Base-by-base conservation (phyloP, 768 basidiomycete genomes). In the Lyophyllum decastes region DNA sequence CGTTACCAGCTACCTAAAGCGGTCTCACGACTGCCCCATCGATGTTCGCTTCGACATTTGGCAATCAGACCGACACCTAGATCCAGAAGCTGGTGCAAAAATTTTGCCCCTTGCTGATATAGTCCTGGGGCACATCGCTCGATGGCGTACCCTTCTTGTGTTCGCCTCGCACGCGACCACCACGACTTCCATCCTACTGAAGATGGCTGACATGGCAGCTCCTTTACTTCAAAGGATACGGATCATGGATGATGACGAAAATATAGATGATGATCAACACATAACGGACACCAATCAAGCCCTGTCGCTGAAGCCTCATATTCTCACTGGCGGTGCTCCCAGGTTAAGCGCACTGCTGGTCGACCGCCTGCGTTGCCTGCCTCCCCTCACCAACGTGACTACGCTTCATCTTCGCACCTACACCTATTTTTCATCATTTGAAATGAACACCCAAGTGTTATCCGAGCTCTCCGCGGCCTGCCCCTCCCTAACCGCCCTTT, bases 41-140 rank as follows among this genome's bases (percentile, higher is more conserved):
- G 62, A 71, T 48, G 49, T 78, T 35, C 49, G 59, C 33, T 65
- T 77, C 19, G 69, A 75, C 49, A 60, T 72, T n/a, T 73, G 71
- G 61, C 46, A 61, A 22, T 49, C 61, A 11, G 70, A 73, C 55
- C 63, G 66, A 49, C n/a, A 46, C 19, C 40, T 52, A 27, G 45
- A 58, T 30, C 27, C 50, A 5, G 25, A 26, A 19, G 46, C 21
- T 12, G 50, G 19, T 56, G 51, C 60, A 58, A 30, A 54, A 27
- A 55, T 50, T 43, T 49, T 48, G 26, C 56, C 60, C 6, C 40
- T 68, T 30, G 22, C 68, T 25, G 64, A 68, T 43, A 26, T 65
- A n/a, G 54, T 67, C 30, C 48, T 64, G 8, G 48, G 56, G 21
- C 58, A 68, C 22, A 61, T 69, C 5, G 55, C 61, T 44, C 69